Evolutionary conservation across 306 rosid species (phyloP).

Genomic region (Begonia masoniana): DNA sequence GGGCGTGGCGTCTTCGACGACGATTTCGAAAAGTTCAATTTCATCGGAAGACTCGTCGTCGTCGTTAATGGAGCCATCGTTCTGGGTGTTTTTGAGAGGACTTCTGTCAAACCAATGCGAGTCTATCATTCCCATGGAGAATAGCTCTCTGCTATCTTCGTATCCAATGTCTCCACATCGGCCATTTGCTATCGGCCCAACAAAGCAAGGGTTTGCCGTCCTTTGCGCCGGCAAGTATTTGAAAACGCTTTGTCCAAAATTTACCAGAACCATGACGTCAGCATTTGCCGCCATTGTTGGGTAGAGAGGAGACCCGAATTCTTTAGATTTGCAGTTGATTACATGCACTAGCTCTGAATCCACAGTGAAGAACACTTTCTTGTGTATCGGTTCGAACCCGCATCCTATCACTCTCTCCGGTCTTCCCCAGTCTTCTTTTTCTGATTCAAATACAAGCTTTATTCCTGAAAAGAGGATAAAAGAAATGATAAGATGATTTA

Average conservation of each 20-base stretch:
- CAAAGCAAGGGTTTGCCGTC: conserved; percentile 84
- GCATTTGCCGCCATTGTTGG: conserved; percentile 56
- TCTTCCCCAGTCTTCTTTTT: conserved; percentile 59
- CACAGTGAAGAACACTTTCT: conserved; percentile 79
- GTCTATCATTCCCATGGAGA: conserved; percentile 86
- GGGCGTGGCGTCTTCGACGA: conserved; percentile 10
- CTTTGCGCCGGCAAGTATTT: conserved; percentile 66
- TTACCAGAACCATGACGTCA: conserved; percentile 48
- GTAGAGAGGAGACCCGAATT: conserved; percentile 52
- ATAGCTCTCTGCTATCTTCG: conserved; percentile 85
- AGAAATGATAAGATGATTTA: not conserved
- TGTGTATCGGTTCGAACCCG: conserved; percentile 72
- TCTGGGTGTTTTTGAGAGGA: conserved; percentile 25
- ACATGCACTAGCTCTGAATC: conserved; percentile 68
- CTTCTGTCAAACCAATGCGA: conserved; percentile 46
- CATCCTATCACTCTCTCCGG: conserved; percentile 66
- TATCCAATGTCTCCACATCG: conserved; percentile 32
- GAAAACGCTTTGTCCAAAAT: conserved; percentile 74
- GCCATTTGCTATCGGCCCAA: conserved; percentile 31
- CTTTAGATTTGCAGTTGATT: conserved; percentile 58
- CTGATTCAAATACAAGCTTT: conserved; percentile 48
- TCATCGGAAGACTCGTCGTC: conserved; percentile 33
- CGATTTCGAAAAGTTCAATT: conserved; percentile 42
- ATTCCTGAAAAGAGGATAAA: conserved; percentile 28
- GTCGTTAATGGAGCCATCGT: not conserved